Base-by-base conservation (phyloP, 2,329 filamentous ascomycete species). In the Lasiodiplodia citricola region DNA sequence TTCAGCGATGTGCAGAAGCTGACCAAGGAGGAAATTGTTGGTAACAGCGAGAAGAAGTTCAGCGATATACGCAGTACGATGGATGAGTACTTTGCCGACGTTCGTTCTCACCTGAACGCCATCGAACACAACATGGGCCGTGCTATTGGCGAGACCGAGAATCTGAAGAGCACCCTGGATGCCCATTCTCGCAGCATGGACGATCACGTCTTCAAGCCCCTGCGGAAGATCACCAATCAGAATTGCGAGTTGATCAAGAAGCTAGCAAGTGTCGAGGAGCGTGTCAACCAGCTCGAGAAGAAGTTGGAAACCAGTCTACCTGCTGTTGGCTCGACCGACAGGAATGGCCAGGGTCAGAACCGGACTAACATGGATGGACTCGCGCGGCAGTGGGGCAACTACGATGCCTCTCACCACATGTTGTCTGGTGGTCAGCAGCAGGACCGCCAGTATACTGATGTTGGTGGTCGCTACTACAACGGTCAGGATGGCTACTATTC, bases 231-330 rank as follows among this genome's bases (percentile, higher is more conserved):
- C 44, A 69, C 71, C 5, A 72, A 75, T 67, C 76, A 75, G 73
- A 72, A 67, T 18, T 50, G 57, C 1, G 71, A 70, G 2, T 69
- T 79, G 67, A 72, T 76, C 35, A 70, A 71, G 14, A 70, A 70
- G 8, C 72, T 80, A 41, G 74, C 73, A 57, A 73, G 72, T 11
- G 67, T 79, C 18, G 74, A 76, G 47, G 74, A 75, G 65, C 68
- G 69, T 13, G 50, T 78, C 23, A 58, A 71, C 44, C 70, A 71
- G 14, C 60, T 79, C 44, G 67, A 68, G 58, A 57, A 31, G 51
- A 68, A 65, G 58, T n/a, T 56, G 10, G 67, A 65, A 18, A 38
- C 38, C 28, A 21, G 10, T 35, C 11, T 23, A 4, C 28, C 50
- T 14, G 35, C 35, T 21, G 23, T 57, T 18, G 16, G n/a, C n/a